Percentiles rank a stretch among this genome's conserved stretches.
These are phyloP conservation scores for Sugiyamaella pinicola DNA, from an alignment of 1,139 yeast genomes.

Conservation along the genomic window DNA sequence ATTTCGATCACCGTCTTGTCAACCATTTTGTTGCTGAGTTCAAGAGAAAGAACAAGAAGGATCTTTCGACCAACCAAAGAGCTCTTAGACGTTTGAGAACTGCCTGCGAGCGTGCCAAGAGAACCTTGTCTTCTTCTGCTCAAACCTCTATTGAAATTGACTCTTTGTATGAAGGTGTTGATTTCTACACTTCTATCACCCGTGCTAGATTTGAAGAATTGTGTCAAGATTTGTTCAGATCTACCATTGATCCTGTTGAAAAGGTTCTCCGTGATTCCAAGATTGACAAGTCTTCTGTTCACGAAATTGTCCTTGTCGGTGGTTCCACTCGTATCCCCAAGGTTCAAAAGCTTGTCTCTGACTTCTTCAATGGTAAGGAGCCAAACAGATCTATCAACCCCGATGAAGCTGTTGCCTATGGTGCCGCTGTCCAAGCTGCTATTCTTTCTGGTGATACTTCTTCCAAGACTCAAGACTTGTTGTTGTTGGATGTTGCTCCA, in stretches of 20 bases:
- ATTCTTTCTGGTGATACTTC: slow-evolving; percentile 88
- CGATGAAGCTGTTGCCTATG: slow-evolving; percentile 98
- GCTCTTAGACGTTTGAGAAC: slow-evolving; percentile 98
- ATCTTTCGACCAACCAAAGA: slow-evolving; percentile 88
- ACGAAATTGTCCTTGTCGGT: slow-evolving; percentile 98
- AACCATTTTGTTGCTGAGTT: slow-evolving; percentile 93
- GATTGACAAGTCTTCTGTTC: slow-evolving; percentile 82
- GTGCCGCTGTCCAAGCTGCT: slow-evolving; percentile 94
- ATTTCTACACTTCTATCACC: slow-evolving; percentile 94
- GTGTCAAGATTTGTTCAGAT: slow-evolving; percentile 92
- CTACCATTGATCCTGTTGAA: slow-evolving; percentile 96
- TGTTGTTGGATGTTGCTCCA: slow-evolving; percentile 85
- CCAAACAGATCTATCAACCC: slow-evolving; percentile 97
- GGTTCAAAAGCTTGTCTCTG: slow-evolving; percentile 95
- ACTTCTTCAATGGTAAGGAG: slow-evolving; percentile 98
- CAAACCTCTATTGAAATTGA: slow-evolving; percentile 97
- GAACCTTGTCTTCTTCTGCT: slow-evolving; percentile 95
- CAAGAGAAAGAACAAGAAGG: slow-evolving; percentile 96
- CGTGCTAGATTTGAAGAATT: slow-evolving; percentile 99
- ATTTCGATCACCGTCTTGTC: slow-evolving; percentile 95
- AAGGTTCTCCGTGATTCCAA: slow-evolving; percentile 96
- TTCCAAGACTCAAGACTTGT: slow-evolving; percentile 77
- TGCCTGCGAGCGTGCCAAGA: slow-evolving; percentile 99
- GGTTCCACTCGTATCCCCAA: slow-evolving; percentile 99
- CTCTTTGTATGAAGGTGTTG: slow-evolving; percentile 95